These are phyloP conservation scores for Rhizophagus sp. DNA, from an alignment of 192 early-diverging fungal species.

Conservation along the genomic window DNA sequence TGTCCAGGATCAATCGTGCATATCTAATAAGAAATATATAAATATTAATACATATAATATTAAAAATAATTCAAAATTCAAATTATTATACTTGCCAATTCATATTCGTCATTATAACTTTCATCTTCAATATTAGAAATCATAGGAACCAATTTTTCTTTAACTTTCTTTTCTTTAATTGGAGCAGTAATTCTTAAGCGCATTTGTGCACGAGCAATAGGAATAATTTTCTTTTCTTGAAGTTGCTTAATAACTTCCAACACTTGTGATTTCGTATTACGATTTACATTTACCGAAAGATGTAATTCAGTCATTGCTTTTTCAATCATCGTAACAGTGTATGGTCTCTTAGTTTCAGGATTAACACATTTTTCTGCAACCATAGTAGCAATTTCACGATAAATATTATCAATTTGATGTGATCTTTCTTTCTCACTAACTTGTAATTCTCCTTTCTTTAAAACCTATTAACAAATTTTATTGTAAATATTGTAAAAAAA, in stretches of 20 bases:
- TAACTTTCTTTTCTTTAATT: constrained; percentile 83
- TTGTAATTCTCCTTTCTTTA: constrained; percentile 95
- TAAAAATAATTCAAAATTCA: background rate
- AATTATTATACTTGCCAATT: constrained; percentile 61
- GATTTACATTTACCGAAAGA: constrained; percentile 85
- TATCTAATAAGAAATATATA: constrained; percentile 44
- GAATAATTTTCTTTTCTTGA: constrained; percentile 85
- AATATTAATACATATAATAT: no score
- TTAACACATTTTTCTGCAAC: constrained; percentile 97
- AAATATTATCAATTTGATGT: constrained; percentile 78
- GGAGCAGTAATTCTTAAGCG: constrained; percentile 77
- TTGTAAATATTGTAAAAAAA: background rate
- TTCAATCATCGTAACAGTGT: constrained; percentile 98
- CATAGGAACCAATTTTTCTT: constrained; percentile 67
- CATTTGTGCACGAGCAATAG: constrained; percentile 96
- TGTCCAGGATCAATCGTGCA: constrained; percentile 91
- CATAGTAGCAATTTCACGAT: constrained; percentile 92
- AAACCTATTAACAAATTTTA: constrained; percentile 56
- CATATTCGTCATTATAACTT: constrained; percentile 79
- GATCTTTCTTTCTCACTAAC: constrained; percentile 96
- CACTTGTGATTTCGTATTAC: constrained; percentile 84
- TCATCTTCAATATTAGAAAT: constrained; percentile 74
- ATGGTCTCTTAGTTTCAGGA: constrained; percentile 90
- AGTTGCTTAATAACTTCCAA: constrained; percentile 93
- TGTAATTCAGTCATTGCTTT: constrained; percentile 96